phyloP scores from a whole-genome alignment of 2,329 filamentous ascomycete species.

The Aspergillus thermomutatus region DNA sequence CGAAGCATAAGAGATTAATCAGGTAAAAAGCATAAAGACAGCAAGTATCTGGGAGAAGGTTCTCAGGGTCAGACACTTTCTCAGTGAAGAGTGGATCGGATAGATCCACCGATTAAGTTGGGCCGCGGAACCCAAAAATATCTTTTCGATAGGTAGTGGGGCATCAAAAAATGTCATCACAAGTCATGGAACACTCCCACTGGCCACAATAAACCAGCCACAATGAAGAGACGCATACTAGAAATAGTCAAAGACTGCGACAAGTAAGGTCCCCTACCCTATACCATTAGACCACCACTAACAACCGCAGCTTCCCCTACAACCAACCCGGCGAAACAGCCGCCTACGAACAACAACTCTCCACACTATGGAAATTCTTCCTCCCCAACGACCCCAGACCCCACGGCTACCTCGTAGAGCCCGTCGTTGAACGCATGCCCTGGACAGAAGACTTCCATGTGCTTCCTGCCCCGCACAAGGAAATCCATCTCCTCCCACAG shows the following conservation, averaged over 20 bases:
- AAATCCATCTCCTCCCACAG: constrained; percentile 4
- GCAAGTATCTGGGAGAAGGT: no score
- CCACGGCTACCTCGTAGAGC: constrained; percentile 5
- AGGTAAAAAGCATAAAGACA: no score
- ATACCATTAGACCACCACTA: not conserved
- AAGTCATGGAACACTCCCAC: not conserved
- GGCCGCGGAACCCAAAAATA: not conserved
- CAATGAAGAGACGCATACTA: not conserved
- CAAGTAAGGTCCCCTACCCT: not conserved
- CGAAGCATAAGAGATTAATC: no score
- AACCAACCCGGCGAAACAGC: constrained; percentile 4
- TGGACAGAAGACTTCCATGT: constrained; percentile 8
- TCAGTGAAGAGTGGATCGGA: no score
- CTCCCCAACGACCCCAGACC: constrained; percentile 7
- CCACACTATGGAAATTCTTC: constrained; percentile 8
- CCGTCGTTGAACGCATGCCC: constrained; percentile 5
- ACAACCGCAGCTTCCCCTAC: constrained; percentile 5
- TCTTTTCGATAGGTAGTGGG: not conserved
- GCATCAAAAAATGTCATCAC: not conserved
- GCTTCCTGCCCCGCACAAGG: not conserved
- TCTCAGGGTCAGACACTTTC: not conserved
- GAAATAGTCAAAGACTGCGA: constrained; percentile 5
- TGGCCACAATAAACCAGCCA: not conserved
- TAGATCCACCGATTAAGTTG: not conserved
- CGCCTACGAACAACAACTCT: not conserved